A percentile compares a stretch with the other conserved stretches of the same genome.
Conservation (phyloP, 2,329 filamentous ascomycete species). For the Colletotrichum higginsianum region DNA sequence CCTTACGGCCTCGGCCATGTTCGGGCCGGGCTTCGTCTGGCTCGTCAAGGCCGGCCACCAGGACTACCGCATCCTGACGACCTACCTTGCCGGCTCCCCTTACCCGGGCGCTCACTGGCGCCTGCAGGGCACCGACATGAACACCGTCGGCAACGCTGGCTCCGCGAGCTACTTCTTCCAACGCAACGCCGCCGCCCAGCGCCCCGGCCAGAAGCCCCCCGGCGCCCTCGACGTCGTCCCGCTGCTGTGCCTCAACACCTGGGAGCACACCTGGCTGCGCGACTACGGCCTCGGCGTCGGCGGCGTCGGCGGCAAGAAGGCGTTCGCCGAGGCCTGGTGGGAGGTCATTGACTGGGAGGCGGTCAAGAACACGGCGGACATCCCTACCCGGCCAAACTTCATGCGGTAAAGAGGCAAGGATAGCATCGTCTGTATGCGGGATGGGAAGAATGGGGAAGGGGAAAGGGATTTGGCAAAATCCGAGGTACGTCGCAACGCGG, state of each 20-base stretch:
- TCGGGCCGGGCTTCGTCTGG: conserved; percentile 98
- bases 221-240: conserved; percentile 80
- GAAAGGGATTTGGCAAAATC: background rate
- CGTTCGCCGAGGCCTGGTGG: conserved; percentile 90
- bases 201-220: conserved; percentile 63
- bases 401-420: conserved; percentile 1
- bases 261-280: conserved; percentile 93
- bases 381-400: conserved; percentile 32
- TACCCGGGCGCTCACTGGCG: conserved; percentile 89
- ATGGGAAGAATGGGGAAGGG: background rate
- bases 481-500: background rate
- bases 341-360: conserved; percentile 85
- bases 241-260: conserved; percentile 92
- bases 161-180: conserved; percentile 57
- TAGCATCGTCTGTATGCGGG: no score
- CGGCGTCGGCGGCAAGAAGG: conserved; percentile 80
- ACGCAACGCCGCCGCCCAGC: conserved; percentile 50
- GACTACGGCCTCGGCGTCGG: conserved; percentile 77
- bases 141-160: conserved; percentile 66
- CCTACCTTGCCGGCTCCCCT: conserved; percentile 92
- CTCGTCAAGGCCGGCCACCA: conserved; percentile 74
- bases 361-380: conserved; percentile 65
- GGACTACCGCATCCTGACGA: conserved; percentile 81
- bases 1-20: conserved; percentile 88
- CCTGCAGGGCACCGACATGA: conserved; percentile 78